Evolutionary conservation across 257 asterid genomes (phyloP).

Genomic region (Solanum arcanum): DNA sequence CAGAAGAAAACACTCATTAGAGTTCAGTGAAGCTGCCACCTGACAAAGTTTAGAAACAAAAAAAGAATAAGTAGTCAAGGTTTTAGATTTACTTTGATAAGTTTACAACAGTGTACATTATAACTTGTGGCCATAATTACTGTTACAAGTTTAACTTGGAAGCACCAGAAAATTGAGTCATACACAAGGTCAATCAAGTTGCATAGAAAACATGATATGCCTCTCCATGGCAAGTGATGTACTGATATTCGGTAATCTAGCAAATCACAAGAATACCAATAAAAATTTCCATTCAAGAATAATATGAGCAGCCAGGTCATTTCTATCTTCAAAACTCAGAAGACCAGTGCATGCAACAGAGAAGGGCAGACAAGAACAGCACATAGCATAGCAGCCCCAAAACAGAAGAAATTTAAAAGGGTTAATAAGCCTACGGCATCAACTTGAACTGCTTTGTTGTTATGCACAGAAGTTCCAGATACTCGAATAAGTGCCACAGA

Average conservation of each 20-base stretch:
- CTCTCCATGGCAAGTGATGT: background rate
- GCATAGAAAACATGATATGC: background rate
- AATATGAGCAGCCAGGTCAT: background rate
- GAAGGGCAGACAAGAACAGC: background rate
- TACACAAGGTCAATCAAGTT: background rate
- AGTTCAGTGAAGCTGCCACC: slow-evolving; percentile 75
- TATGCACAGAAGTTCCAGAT: slow-evolving; percentile 78
- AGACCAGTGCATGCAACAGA: background rate
- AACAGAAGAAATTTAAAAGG: background rate
- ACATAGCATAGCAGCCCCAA: background rate
- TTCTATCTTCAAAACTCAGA: background rate
- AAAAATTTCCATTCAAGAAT: background rate
- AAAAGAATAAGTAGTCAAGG: background rate
- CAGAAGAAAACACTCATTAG: slow-evolving; percentile 82
- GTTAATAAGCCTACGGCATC: slow-evolving; percentile 58
- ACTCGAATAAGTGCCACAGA: slow-evolving; percentile 74
- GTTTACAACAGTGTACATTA: background rate
- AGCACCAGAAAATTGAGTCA: background rate
- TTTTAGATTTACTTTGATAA: background rate
- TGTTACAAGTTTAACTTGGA: background rate
- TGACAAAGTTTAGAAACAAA: slow-evolving; percentile 12
- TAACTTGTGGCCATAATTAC: background rate
- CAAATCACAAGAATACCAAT: background rate
- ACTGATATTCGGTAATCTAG: background rate
- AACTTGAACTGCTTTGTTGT: slow-evolving; percentile 77